Base-by-base conservation (phyloP, 2,329 filamentous ascomycete species). In the Penicillium sp. region DNA sequence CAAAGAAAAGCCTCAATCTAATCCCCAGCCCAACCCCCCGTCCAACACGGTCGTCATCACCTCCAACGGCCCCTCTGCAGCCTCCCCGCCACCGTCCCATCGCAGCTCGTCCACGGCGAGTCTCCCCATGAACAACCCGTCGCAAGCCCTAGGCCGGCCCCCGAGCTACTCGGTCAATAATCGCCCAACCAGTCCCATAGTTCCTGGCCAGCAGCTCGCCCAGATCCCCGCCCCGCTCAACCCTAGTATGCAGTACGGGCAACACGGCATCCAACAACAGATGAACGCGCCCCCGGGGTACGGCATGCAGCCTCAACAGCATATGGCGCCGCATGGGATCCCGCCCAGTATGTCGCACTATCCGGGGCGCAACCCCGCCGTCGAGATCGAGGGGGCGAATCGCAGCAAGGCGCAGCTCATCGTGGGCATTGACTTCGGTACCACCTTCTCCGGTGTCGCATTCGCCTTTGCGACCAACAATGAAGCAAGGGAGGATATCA, bases 381-480 rank as follows among this genome's bases (percentile, higher is more conserved):
- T 67, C 25, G 91, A 97, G 68, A 86, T 94, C 23, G 88, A 95
- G 58, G 90, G 87, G 44, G 87, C 83, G 57, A 88, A 84, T 59
- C 82, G 87, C 64, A 94, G 84, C 73, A 96, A 96, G 75, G 87
- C 93, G 37, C 93, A 97, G 74, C 76, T 98, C 59, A 98, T 98
- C 67, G 93, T 98, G 39, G 93, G 93, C 54, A 97, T 98, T 64
- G 93, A 98, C 71, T 98, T 98, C 76, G 93, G 93, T 53, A 98
- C 93, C 13, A 98, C 93, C 4, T 98, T 97, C 67, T 97, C 93
- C 3, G 93, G 93, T 64, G 91, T 97, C 49, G 90, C 90, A 20
- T 98, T 96, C 64, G 83, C 83, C 29, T 87, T 87, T 70, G 90
- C 90, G 47, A 96, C 91, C 45, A 96, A 96, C 71, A 94, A 91